These are phyloP conservation scores for Fusarium pseudocircinatum DNA, from an alignment of 2,329 filamentous ascomycete species.

Conservation along the genomic window DNA sequence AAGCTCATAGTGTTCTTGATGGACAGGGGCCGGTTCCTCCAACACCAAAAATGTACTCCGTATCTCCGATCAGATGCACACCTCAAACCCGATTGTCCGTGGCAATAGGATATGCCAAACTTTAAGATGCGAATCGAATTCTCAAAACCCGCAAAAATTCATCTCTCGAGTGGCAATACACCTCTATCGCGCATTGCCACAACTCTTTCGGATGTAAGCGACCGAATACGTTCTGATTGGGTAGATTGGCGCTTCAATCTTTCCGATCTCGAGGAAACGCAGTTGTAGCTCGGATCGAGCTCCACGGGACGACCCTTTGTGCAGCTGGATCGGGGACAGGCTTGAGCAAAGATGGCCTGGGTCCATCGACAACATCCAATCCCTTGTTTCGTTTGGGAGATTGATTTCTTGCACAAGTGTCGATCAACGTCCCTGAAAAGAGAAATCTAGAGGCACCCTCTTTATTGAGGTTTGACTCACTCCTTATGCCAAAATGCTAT, in stretches of 20 bases:
- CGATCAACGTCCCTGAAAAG: constrained; percentile 20
- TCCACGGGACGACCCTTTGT: constrained; percentile 39
- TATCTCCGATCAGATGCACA: constrained; percentile 4
- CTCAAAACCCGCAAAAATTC: neutral
- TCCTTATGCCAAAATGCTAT: neutral
- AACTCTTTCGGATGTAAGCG: constrained; percentile 13
- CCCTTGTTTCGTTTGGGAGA: neutral
- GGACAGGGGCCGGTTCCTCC: constrained; percentile 13
- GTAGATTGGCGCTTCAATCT: neutral
- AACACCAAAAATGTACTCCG: constrained; percentile 14
- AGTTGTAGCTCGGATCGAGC: constrained; percentile 45
- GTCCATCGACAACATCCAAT: constrained; percentile 1
- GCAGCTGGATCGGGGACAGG: constrained; percentile 24
- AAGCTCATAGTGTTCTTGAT: neutral
- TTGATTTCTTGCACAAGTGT: constrained; percentile 8
- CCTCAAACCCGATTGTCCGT: neutral
- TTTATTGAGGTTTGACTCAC: neutral
- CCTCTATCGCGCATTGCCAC: constrained; percentile 17
- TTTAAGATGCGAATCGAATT: constrained; percentile 13
- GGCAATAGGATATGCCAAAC: constrained; percentile 20
- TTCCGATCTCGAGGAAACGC: constrained; percentile 43
- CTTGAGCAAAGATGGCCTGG: constrained; percentile 15
- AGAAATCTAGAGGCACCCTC: neutral
- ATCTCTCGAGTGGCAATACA: constrained; percentile 24
- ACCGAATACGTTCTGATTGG: constrained; percentile 28